These are phyloP conservation scores for Kentomonas sorsogonicus DNA, from an alignment of 208 protist species.

Conservation along the genomic window DNA sequence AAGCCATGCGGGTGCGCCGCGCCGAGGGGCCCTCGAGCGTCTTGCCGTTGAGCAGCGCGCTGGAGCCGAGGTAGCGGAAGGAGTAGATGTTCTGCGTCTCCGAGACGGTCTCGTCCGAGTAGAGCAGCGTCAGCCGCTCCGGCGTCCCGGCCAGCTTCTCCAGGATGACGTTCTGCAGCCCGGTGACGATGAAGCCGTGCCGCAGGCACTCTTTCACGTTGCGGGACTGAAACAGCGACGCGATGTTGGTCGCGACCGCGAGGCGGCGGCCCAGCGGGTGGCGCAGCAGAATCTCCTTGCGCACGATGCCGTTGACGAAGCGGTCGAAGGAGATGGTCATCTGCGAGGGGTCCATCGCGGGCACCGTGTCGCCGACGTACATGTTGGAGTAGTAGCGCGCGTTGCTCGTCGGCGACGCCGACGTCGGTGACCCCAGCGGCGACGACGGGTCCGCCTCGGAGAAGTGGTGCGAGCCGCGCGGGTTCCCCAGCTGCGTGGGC, in stretches of 20 bases:
- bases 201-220: conserved; percentile 76
- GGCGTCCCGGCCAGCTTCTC: conserved; percentile 51
- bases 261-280: conserved; percentile 79
- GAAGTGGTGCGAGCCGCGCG: too few relatives aligned
- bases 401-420: background rate
- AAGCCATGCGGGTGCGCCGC: conserved; percentile 13
- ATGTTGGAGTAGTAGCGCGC: background rate
- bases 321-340: conserved; percentile 76
- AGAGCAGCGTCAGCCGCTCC: conserved; percentile 60
- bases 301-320: conserved; percentile 74
- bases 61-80: conserved; percentile 71
- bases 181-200: conserved; percentile 76
- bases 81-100: conserved; percentile 77
- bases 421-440: background rate
- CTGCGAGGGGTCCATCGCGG: too few relatives aligned
- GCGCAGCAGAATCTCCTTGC: conserved; percentile 73
- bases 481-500: too few relatives aligned
- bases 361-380: background rate
- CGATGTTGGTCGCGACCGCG: conserved; percentile 73
- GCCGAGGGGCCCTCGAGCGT: conserved; percentile 38
- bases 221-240: conserved; percentile 60
- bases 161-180: conserved; percentile 52
- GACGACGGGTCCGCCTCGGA: background rate
- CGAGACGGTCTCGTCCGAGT: conserved; percentile 58
- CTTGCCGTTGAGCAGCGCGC: conserved; percentile 27